Evolutionary conservation across 208 protist genomes (phyloP), one percentile per base, ranked within the genome.

Genomic region (Spongospora subterranea): DNA sequence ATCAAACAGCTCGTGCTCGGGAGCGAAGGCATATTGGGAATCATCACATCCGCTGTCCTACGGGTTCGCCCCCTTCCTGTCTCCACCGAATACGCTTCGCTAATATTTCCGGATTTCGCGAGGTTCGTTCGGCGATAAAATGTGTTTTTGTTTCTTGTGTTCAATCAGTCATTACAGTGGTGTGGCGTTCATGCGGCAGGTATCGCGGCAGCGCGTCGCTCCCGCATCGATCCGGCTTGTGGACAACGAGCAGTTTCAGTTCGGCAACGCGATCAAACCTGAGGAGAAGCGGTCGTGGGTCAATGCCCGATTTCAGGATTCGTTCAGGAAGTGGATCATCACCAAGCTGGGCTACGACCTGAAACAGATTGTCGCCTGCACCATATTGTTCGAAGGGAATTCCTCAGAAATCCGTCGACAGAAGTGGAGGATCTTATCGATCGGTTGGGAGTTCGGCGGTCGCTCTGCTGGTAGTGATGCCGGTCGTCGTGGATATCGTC

Each of bases 1-100:
- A 35, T 82, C 17, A 82, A 41, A 38, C 91, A 92, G 0, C 93
- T 97, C 77, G 96, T 98, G 45, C 94, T 97, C 13, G 97, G 97
- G 66, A 97, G 95, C 6, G 97, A 98, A 90, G 97, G 97, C 24
- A 94, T 94, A 40, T 96, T 98, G 91, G 97, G 97, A 88, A 96
- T 98, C 90, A 94, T 98, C 40, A 98, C 97, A 38, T 82, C 71
- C 6, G 6, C 71, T 43, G 71, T 82, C 40, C 17, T 82, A 6
- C 71, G 71, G 6, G 11, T 82, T 39, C 6, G n/a, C 11, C 71
- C 35, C 35, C n/a, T 82, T 6, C 71, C 71, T 6, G 35, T 40
- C 6, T 43, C n/a, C 71, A 82, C 6, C 6, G 71, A 82, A n/a
- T 97, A 96, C 91, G 96, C 90, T 0, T 89, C 92, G 1, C 64